Evolutionary conservation across 352 stramenopile species (phyloP), one percentile per base, ranked within the genome.

Genomic region (Peronospora farinosa): DNA sequence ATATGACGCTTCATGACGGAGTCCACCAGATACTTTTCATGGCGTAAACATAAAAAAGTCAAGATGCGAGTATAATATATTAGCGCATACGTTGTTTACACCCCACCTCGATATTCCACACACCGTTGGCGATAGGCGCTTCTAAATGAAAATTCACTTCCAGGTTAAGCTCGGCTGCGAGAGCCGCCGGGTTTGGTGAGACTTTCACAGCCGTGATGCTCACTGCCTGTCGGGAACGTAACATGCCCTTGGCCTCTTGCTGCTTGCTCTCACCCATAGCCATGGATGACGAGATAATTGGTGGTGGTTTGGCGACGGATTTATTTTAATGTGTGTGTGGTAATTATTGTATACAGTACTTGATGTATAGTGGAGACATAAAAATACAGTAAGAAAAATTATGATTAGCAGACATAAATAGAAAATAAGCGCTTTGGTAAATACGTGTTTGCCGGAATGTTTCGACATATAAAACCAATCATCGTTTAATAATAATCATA

Each of bases 1-100:
- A 92, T 80, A 63, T 91, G 81, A 40, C 79, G 78, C 65, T 91
- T 87, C 47, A 68, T 74, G 37, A 91, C 77, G 13, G 78, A 88
- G 57, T 94, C 83, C 31, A 91, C 83, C 15, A 94, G 63, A 48
- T 94, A 94, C 79, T 91, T 30, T 43, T 40, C 12, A n/a, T 31
- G 12, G 6, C 17, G 21, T 10, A 32, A 7, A 45, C 39, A 2
- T 40, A 21, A 27, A 30, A 33, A 36, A 41, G 13, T 39, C 11
- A 58, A 35, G 3, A 15, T 25, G 0, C 12, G 19, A 17, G n/a
- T 35, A 15, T 7, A 25, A 23, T 7, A 33, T 11, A 43, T 9
- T 35, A 13, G 12, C 13, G 33, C 5, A 7, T 50, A 23, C 12
- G 21, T 37, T 45, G 11, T 33, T 23, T 48, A 23, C 60, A 31